phyloP scores from a whole-genome alignment of 176 grass and related monocot species.

The Panicum miliaceum region DNA sequence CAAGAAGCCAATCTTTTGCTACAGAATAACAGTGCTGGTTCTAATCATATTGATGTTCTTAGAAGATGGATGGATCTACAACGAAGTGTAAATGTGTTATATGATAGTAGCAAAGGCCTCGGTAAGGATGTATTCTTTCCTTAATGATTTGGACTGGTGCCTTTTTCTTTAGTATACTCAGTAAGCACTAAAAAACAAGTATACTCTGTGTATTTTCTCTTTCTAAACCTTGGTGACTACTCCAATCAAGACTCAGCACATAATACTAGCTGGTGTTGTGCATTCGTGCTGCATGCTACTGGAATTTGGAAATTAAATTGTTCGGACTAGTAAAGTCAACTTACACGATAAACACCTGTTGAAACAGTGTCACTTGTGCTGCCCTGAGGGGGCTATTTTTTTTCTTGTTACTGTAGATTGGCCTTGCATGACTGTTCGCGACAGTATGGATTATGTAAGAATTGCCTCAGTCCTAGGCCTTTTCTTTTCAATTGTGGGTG shows the following conservation, averaged over 20 bases:
- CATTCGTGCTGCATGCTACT: neutral
- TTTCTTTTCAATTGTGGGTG: neutral
- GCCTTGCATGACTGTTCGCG: neutral
- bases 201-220: neutral
- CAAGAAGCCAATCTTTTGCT: constrained; percentile 71
- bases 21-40: constrained; percentile 38
- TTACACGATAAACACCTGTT: neutral
- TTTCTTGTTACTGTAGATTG: constrained; percentile 16
- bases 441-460: constrained; percentile 7
- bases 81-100: constrained; percentile 75
- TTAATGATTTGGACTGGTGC: constrained; percentile 15
- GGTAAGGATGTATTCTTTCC: constrained; percentile 45
- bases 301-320: neutral
- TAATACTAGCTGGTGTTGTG: neutral
- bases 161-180: neutral
- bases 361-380: neutral
- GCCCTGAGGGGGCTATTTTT: neutral
- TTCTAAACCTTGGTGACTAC: neutral
- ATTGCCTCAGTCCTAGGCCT: neutral
- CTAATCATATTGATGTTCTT: constrained; percentile 62
- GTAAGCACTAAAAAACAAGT: neutral
- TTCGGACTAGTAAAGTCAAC: neutral
- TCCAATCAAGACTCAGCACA: neutral
- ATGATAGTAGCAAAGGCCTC: constrained; percentile 79
- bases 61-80: constrained; percentile 92